Evolutionary conservation across 2,329 filamentous ascomycete species (phyloP).

Genomic region (Exophiala dermatitidis): DNA sequence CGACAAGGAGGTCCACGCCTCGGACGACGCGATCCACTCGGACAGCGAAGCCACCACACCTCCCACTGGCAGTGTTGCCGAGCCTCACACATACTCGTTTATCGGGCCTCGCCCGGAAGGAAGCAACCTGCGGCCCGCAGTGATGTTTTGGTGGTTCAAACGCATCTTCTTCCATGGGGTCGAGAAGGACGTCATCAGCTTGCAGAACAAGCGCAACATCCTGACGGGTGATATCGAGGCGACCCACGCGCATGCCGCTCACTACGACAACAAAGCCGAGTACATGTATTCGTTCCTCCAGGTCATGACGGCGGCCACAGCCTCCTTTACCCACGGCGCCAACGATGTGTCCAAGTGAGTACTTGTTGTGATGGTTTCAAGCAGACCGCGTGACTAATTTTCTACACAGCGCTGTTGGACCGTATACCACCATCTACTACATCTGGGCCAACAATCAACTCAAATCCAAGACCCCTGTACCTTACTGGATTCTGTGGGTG

Average conservation of each 20-base stretch:
- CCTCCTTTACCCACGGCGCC: conserved; percentile 56
- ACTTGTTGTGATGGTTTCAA: background rate
- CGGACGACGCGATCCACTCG: background rate
- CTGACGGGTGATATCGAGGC: conserved; percentile 1
- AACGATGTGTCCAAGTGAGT: conserved; percentile 63
- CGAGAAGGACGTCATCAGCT: background rate
- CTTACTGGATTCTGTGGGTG: conserved; percentile 59
- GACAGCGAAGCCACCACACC: background rate
- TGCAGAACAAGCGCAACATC: conserved; percentile 1
- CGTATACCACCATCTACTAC: conserved; percentile 62
- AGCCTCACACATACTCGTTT: background rate
- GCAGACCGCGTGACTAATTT: background rate
- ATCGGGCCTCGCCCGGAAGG: conserved; percentile 9
- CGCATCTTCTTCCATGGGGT: conserved; percentile 8
- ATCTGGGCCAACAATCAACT: conserved; percentile 58
- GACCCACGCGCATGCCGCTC: conserved; percentile 48
- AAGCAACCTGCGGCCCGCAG: background rate
- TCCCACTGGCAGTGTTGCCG: background rate
- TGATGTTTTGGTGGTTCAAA: conserved; percentile 14
- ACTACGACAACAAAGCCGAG: conserved; percentile 63
- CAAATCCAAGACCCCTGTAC: conserved; percentile 57
- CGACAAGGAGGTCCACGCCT: background rate
- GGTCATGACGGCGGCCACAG: conserved; percentile 45
- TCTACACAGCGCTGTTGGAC: conserved; percentile 49
- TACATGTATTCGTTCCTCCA: conserved; percentile 51